Evolutionary conservation across 176 grass and related monocot genomes (phyloP).

Genomic region (Carex cristatella): DNA sequence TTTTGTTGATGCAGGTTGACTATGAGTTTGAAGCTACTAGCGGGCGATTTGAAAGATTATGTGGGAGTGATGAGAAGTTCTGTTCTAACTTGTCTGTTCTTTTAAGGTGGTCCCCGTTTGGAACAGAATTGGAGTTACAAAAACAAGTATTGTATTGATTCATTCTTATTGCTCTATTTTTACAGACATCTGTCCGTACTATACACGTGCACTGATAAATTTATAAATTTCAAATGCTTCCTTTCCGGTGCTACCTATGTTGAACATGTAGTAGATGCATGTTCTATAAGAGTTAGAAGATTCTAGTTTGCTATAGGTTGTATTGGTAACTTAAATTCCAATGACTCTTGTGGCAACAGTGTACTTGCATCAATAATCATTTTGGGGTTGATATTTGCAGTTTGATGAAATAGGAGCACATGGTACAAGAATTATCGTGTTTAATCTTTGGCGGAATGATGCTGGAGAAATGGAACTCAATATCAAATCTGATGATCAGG

Average conservation of each 20-base stretch:
- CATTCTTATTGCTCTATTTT: neutral
- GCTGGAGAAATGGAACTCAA: constrained; percentile 64
- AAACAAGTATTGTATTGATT: constrained; percentile 10
- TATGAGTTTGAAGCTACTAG: constrained; percentile 55
- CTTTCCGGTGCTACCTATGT: neutral
- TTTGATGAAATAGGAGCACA: constrained; percentile 63
- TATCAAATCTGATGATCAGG: constrained; percentile 46
- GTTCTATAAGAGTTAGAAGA: neutral
- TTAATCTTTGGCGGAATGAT: constrained; percentile 71
- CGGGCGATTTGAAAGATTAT: constrained; percentile 31
- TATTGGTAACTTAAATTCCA: neutral
- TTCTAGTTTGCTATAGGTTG: neutral
- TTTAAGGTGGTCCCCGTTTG: constrained; percentile 74
- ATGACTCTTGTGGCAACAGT: neutral
- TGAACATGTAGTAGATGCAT: neutral
- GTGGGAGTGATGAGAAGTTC: constrained; percentile 40
- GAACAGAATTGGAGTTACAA: constrained; percentile 58
- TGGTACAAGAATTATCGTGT: constrained; percentile 83
- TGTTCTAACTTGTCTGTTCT: constrained; percentile 57
- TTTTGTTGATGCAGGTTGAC: constrained; percentile 51
- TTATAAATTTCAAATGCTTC: neutral
- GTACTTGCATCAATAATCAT: neutral
- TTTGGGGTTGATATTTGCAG: constrained; percentile 30
- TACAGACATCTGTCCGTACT: neutral
- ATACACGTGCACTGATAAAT: neutral